Base-by-base conservation (phyloP, 768 basidiomycete genomes). In the Naganishia antarctica region DNA sequence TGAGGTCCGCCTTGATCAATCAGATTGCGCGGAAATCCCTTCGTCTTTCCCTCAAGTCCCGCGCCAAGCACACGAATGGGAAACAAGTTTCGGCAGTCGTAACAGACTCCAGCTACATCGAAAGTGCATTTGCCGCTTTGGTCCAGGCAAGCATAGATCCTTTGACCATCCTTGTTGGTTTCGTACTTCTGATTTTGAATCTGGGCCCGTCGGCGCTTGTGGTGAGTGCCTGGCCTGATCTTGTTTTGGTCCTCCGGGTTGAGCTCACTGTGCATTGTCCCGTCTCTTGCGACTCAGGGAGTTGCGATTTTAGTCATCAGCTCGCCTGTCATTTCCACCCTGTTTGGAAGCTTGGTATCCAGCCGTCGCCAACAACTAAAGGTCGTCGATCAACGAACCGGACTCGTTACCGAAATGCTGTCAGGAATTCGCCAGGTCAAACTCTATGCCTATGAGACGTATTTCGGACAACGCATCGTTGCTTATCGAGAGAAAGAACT, bases 181-280 rank as follows among this genome's bases (percentile, higher is more conserved):
- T 87, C 15, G 85, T 82, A 1, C 81, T 89, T 7, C 80, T 88
- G 44, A 81, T 87, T 21, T 79, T 79, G 65, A 86, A 86, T 81
- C 79, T 88, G n/a, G 86, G 87, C 3, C 84, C 84, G 69, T 87
- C 86, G 0, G 86, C 86, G 0, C 80, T 88, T 13, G 86, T 87
- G 18, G 64, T 51, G 21, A 32, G 50, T 51, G 29, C 5, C n/a
- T n/a, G 8, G 34, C 34, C 34, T 7, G 15, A 15, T 7, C 34
- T 21, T n/a, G 21, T 37, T 31, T 6, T 18, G n/a, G n/a, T 7
- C 50, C 13, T 4, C 32, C 5, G 15, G 31, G 31, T 50, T 13
- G 15, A 29, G 26, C 15, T 31, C 28, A 29, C 25, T 16, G 23
- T 44, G 9, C 6, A 6, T 21, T 44, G 7, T 8, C 37, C 21